Base-by-base conservation (phyloP, 2,329 filamentous ascomycete genomes). In the Pestalotiopsis sp. region DNA sequence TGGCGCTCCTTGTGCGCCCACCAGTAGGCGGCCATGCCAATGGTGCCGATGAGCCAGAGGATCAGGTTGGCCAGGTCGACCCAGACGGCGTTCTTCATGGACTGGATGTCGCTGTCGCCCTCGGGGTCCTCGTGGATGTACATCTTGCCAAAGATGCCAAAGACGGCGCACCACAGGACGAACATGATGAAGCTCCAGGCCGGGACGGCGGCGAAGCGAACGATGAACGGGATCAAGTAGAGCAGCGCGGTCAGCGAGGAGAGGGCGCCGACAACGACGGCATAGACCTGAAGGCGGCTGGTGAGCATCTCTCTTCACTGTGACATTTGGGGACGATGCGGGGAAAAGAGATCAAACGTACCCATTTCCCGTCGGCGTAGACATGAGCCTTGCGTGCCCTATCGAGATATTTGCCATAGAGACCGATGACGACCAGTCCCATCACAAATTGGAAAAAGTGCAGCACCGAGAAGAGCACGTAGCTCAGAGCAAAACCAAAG, bases 11-110 rank as follows among this genome's bases (percentile, higher is more conserved):
- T 83, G 73, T 86, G 81, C 69, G 80, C 81, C 77, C 82, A 88
- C 84, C 89, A 93, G 75, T 91, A 87, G 1, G 84, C 76, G 14
- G 82, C 81, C 14, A 86, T 82, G 35, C 85, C 87, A 13, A 86
- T 68, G 3, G 87, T 85, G 3, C 88, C 89, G 60, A 90, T 78
- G 63, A 94, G 80, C 94, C 94, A 97, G 64, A 97, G 83, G 14
- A 93, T 76, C 78, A 93, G 86, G 77, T 91, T 93, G 60, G 87
- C 82, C 64, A 97, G 79, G 78, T 95, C 92, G 59, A 97, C 85
- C 92, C 93, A 97, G 17, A 96, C 92, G 4, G 93, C 92, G 75
- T 91, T 89, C 82, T 94, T 94, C 94, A 97, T 97, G 67, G 92
- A 86, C 71, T 84, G 81, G 67, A 95, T 85, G 63, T 86, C 89